Evolutionary conservation across 2,329 filamentous ascomycete species (phyloP).

Genomic region (Exophiala dermatitidis): DNA sequence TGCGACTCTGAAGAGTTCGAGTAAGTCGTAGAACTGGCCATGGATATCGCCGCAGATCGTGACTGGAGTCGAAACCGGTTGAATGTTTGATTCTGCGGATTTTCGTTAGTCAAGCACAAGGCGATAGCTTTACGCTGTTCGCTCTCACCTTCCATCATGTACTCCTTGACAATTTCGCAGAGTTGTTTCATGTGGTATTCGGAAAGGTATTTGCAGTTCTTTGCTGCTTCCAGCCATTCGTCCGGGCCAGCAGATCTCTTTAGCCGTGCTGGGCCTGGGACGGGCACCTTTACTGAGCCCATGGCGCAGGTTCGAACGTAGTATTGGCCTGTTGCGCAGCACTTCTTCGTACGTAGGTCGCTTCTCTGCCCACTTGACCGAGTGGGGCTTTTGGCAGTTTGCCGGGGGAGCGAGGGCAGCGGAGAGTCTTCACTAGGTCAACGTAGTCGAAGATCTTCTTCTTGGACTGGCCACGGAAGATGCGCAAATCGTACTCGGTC

Average conservation of each 20-base stretch:
- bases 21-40: constrained; percentile 95
- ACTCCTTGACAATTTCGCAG: constrained; percentile 98
- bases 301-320: constrained; percentile 15
- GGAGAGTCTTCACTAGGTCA: constrained; percentile 17
- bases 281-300: constrained; percentile 52
- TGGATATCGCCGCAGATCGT: constrained; percentile 98
- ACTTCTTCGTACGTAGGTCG: constrained; percentile 29
- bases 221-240: constrained; percentile 94
- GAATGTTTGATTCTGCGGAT: constrained; percentile 83
- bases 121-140: no score
- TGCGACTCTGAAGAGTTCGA: constrained; percentile 93
- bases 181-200: constrained; percentile 97
- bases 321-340: constrained; percentile 5
- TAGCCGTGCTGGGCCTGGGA: constrained; percentile 83
- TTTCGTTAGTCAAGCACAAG: constrained; percentile 1
- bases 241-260: constrained; percentile 77
- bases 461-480: constrained; percentile 12
- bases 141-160: constrained; percentile 81
- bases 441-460: constrained; percentile 19
- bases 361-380: constrained; percentile 10
- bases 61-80: constrained; percentile 92
- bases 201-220: constrained; percentile 93
- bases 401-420: constrained; percentile 10
- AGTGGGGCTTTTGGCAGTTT: constrained; percentile 15
- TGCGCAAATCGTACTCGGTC: constrained; percentile 17